Evolutionary conservation across 768 basidiomycete genomes (phyloP), one percentile per base, ranked within the genome.

Genomic region (Clavulina sp.): DNA sequence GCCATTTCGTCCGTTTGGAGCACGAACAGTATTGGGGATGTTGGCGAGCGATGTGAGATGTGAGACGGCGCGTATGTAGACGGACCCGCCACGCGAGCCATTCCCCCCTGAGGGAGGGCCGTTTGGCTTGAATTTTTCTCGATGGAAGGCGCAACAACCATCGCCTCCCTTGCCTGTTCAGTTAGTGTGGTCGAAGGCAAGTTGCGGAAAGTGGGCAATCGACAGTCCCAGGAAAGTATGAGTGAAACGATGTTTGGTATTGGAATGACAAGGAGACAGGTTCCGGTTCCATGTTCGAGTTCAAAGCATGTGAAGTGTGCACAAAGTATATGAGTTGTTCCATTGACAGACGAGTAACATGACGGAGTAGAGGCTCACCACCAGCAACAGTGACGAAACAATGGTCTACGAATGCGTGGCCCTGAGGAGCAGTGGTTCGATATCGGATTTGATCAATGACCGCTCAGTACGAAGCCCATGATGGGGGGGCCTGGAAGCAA

Each of bases 21-120:
- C 93, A 5, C 74, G 73, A 30, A 86, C 67, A 34, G 80, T 78
- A 52, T 76, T 77, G 0, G 79, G 69, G 0, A 96, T 71, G 0
- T 78, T 72, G 3, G 81, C 73, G 21, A 97, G 78, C 0, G 83
- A 83, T 0, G 85, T 84, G 19, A 96, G 68, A 32, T 77, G 71
- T 0, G 81, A 72, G 0, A 83, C 81, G 0, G 93, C 85, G 31
- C 78, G 66, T 58, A 97, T 73, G 62, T 88, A 88, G 30, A 97
- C 78, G 59, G 83, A 79, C 3, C 86, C 89, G 26, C 92, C 93
- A 43, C 74, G 73, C 2, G 91, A 93, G 16, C 93, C 93, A 54
- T 84, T 84, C 1, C 92, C 93, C 0, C 93, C 93, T 6, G 89
- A 92, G 0, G 93, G 89, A 0, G 91, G 88, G 0, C 88, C 87